Conservation (phyloP, 345 rosid species). For the Ceriops zippeliana region DNA sequence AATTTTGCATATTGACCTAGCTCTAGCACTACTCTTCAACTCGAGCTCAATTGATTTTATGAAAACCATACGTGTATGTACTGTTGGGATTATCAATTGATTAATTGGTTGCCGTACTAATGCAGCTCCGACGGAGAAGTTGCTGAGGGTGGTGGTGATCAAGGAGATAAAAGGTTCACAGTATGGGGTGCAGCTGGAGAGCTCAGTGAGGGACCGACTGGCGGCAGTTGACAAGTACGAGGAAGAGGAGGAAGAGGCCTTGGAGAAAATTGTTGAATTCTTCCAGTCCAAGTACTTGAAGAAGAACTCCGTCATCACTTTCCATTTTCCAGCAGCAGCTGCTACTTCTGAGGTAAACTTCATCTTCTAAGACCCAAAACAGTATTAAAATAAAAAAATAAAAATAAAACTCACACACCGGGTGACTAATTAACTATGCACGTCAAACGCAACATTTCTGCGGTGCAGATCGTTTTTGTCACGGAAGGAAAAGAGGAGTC, state of each 20-base stretch:
- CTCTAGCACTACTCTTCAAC: no score
- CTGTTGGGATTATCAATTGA: no score
- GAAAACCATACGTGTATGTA: no score
- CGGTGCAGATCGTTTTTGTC: conserved; percentile 45
- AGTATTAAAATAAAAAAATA: neutral
- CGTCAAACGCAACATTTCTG: neutral
- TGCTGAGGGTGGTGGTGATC: conserved; percentile 74
- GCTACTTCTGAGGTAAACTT: conserved; percentile 50
- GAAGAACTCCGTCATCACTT: conserved; percentile 63
- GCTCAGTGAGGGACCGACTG: conserved; percentile 74
- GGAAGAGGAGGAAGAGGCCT: conserved; percentile 81
- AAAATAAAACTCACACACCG: neutral
- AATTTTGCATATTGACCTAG: neutral
- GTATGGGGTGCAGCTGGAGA: conserved; percentile 84
- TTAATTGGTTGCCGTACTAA: neutral
- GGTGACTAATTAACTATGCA: neutral
- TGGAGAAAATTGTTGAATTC: conserved; percentile 73
- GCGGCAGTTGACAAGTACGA: conserved; percentile 82
- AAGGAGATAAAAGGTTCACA: conserved; percentile 96
- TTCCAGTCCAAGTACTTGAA: conserved; percentile 88
- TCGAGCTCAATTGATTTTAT: neutral
- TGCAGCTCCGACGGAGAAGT: conserved; percentile 66
- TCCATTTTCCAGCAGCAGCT: conserved; percentile 56
- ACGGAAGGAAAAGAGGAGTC: conserved; percentile 66
- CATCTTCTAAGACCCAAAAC: neutral